phyloP scores from a whole-genome alignment of 768 basidiomycete genomes.

The Holtermanniella nyarrowii region DNA sequence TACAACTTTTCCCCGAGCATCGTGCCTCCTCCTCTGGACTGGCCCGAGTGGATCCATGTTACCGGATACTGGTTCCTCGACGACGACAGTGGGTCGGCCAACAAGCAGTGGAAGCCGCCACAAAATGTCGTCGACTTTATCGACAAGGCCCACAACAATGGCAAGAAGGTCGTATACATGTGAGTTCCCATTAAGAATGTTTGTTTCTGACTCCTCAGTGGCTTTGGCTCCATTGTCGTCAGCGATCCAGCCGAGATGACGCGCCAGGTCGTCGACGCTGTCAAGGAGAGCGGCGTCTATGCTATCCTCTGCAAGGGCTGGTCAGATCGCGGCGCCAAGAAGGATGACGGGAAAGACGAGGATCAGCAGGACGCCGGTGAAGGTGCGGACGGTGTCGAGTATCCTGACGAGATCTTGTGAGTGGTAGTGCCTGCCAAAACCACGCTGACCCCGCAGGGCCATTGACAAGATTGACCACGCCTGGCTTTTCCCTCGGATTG shows the following conservation, averaged over 20 bases:
- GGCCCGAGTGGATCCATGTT: conserved; percentile 93
- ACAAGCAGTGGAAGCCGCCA: conserved; percentile 68
- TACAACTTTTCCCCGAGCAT: conserved; percentile 91
- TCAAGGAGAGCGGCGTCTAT: conserved; percentile 72
- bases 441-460: conserved; percentile 33
- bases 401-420: conserved; percentile 30
- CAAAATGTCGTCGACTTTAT: conserved; percentile 71
- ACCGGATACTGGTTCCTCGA: conserved; percentile 92
- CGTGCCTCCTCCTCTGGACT: conserved; percentile 88
- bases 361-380: conserved; percentile 44
- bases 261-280: conserved; percentile 75
- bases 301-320: conserved; percentile 96
- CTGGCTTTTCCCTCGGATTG: conserved; percentile 87
- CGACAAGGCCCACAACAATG: conserved; percentile 57
- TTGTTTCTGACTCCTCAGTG: conserved; percentile 34
- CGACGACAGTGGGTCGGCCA: conserved; percentile 68
- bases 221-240: conserved; percentile 94
- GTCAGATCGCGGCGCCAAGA: conserved; percentile 70
- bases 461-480: conserved; percentile 85
- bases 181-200: no score
- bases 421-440: not conserved
- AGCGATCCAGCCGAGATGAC: conserved; percentile 91
- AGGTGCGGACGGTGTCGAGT: conserved; percentile 34
- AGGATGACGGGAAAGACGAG: conserved; percentile 33
- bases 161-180: conserved; percentile 91